A percentile compares a stretch with the other conserved stretches of the same genome.
Evolutionary conservation across 1,284 basidiomycete species (phyloP).

Genomic region (Rhodotorula sp.): DNA sequence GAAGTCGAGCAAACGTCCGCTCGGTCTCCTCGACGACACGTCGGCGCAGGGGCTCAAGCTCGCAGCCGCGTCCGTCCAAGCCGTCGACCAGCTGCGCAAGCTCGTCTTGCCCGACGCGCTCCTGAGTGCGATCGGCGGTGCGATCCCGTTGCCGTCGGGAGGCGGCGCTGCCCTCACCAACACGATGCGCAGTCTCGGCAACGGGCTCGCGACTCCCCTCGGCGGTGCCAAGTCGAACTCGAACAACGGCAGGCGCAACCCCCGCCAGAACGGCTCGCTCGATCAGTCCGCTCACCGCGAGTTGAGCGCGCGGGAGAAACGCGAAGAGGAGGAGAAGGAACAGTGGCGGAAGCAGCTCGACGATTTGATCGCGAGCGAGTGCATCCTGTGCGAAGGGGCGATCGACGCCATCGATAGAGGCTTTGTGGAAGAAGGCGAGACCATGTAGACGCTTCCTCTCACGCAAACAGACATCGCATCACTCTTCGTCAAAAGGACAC

Average conservation of each 20-base stretch:
- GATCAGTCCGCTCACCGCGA: not conserved
- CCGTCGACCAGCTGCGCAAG: constrained; percentile 72
- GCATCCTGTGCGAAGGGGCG: constrained; percentile 86
- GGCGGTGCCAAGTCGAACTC: not conserved
- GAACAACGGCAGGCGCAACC: constrained; percentile 14
- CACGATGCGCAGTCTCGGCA: constrained; percentile 53
- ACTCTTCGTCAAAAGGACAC: not conserved
- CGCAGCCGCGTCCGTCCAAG: constrained; percentile 67
- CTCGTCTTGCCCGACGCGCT: constrained; percentile 89
- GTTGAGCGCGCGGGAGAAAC: constrained; percentile 32
- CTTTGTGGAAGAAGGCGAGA: constrained; percentile 56
- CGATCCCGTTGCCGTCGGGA: constrained; percentile 44
- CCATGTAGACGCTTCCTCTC: constrained; percentile 40
- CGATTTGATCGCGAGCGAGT: constrained; percentile 77
- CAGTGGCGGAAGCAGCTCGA: constrained; percentile 74
- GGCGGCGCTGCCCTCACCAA: constrained; percentile 57
- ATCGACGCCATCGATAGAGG: constrained; percentile 60
- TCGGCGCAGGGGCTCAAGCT: constrained; percentile 69
- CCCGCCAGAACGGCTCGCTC: constrained; percentile 48
- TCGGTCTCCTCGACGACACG: constrained; percentile 49
- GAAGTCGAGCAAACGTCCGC: not conserved
- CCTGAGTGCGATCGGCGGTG: constrained; percentile 51
- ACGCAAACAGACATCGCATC: not conserved
- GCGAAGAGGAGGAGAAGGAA: constrained; percentile 59
- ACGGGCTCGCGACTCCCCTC: constrained; percentile 38